Percentiles rank a stretch among this genome's conserved stretches.
phyloP scores from a whole-genome alignment of 306 rosid genomes.

The Vicia sativa region DNA sequence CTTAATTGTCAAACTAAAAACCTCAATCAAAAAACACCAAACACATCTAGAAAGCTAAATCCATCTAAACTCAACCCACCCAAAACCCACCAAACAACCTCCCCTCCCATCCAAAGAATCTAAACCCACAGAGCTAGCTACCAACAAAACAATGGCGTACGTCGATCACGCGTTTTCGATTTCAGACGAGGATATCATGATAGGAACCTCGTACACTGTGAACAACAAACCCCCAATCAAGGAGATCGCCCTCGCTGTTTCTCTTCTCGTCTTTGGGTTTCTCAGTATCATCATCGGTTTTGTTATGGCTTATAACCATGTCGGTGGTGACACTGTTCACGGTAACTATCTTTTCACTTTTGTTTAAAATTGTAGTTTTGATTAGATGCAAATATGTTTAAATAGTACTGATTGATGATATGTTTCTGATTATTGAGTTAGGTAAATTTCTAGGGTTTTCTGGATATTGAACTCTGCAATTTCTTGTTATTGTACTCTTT shows the following conservation, averaged over 20 bases:
- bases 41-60: background rate
- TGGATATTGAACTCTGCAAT: background rate
- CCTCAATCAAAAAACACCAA: background rate
- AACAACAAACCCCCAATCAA: constrained; percentile 85
- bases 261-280: constrained; percentile 84
- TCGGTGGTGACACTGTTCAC: constrained; percentile 95
- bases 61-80: background rate
- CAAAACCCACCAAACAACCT: background rate
- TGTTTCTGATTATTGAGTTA: constrained; percentile 23
- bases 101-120: background rate
- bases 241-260: constrained; percentile 91
- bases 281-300: constrained; percentile 75
- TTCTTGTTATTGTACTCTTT: background rate
- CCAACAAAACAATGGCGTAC: constrained; percentile 60
- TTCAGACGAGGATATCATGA: constrained; percentile 90
- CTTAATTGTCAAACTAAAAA: background rate
- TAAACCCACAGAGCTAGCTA: background rate
- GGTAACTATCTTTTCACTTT: constrained; percentile 48
- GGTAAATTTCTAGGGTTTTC: background rate
- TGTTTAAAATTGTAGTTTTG: background rate
- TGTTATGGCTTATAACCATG: constrained; percentile 78
- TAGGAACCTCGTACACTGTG: constrained; percentile 75
- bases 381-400: background rate
- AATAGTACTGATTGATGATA: no score
- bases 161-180: constrained; percentile 98